A percentile compares a stretch with the other conserved stretches of the same genome.
These are phyloP conservation scores for Leccinum pachyderme DNA, from an alignment of 1,284 basidiomycete genomes.

Conservation along the genomic window DNA sequence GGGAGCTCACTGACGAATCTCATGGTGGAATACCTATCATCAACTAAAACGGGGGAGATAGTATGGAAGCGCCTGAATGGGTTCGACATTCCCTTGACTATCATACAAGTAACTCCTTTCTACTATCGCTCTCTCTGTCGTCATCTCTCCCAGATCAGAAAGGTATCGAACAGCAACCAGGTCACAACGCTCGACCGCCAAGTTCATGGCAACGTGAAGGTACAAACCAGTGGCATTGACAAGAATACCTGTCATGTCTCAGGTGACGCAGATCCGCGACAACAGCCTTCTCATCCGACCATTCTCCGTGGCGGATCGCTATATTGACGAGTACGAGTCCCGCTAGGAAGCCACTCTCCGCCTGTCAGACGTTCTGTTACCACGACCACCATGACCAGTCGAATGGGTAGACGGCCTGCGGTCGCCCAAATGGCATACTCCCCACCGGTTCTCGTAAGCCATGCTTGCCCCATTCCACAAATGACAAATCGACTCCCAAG, in stretches of 20 bases:
- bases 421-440: slow-evolving; percentile 28
- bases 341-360: slow-evolving; percentile 22
- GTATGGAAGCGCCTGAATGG: slow-evolving; percentile 85
- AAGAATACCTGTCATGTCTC: slow-evolving; percentile 29
- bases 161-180: slow-evolving; percentile 1
- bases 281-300: slow-evolving; percentile 29
- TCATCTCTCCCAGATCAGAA: slow-evolving; percentile 48
- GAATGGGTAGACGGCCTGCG: slow-evolving; percentile 22
- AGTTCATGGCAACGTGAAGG: slow-evolving; percentile 37
- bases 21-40: slow-evolving; percentile 84
- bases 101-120: slow-evolving; percentile 63
- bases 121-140: slow-evolving; percentile 51
- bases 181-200: slow-evolving; percentile 22
- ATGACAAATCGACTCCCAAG: slow-evolving; percentile 28
- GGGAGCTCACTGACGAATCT: slow-evolving; percentile 84
- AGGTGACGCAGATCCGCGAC: slow-evolving; percentile 23
- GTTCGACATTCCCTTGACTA: slow-evolving; percentile 87
- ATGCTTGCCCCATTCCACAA: slow-evolving; percentile 22
- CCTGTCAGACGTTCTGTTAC: slow-evolving; percentile 32
- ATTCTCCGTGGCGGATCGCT: slow-evolving; percentile 30
- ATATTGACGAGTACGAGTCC: slow-evolving; percentile 21
- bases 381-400: slow-evolving; percentile 27
- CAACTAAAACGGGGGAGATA: slow-evolving; percentile 83
- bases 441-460: slow-evolving; percentile 37
- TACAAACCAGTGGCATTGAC: slow-evolving; percentile 36